phyloP scores from a whole-genome alignment of 495 filamentous ascomycete species.

The Entonaema liquescens region DNA sequence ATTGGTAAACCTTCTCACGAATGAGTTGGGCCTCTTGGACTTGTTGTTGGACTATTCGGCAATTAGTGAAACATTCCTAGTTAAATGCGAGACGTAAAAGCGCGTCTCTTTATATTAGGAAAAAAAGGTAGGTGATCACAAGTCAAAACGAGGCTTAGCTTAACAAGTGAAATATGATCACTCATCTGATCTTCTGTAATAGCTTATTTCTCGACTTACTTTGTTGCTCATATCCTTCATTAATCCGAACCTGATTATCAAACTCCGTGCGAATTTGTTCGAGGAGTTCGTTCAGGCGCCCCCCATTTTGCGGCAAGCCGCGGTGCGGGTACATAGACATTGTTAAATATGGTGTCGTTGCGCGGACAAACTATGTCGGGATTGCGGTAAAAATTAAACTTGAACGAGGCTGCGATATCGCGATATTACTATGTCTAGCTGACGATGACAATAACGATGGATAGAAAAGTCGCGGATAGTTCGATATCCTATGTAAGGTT shows the following conservation, averaged over 20 bases:
- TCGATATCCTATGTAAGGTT: slow-evolving; percentile 2
- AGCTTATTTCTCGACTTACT: slow-evolving; percentile 66
- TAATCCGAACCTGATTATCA: slow-evolving; percentile 77
- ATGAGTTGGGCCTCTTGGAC: slow-evolving; percentile 93
- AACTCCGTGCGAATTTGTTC: slow-evolving; percentile 92
- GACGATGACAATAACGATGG: not conserved
- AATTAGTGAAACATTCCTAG: slow-evolving; percentile 7
- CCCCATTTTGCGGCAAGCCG: slow-evolving; percentile 71
- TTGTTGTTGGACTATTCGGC: slow-evolving; percentile 75
- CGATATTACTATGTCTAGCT: slow-evolving; percentile 8
- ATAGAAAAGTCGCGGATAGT: slow-evolving; percentile 8
- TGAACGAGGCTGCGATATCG: slow-evolving; percentile 2
- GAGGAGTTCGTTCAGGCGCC: slow-evolving; percentile 85
- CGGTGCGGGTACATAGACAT: slow-evolving; percentile 94
- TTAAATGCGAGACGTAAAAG: not conserved
- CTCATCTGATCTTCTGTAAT: not conserved
- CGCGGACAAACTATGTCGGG: slow-evolving; percentile 1
- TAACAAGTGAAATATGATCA: not conserved
- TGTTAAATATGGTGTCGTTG: slow-evolving; percentile 20
- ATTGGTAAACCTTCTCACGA: slow-evolving; percentile 84
- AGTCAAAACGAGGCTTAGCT: not conserved
- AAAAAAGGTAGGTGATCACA: not conserved
- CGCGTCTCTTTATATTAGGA: not conserved
- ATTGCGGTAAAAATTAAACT: not conserved
- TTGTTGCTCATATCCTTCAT: slow-evolving; percentile 85